A percentile compares a stretch with the other conserved stretches of the same genome.
phyloP scores from a whole-genome alignment of 73 alveolate genomes.

The Symbiodinium natans region DNA sequence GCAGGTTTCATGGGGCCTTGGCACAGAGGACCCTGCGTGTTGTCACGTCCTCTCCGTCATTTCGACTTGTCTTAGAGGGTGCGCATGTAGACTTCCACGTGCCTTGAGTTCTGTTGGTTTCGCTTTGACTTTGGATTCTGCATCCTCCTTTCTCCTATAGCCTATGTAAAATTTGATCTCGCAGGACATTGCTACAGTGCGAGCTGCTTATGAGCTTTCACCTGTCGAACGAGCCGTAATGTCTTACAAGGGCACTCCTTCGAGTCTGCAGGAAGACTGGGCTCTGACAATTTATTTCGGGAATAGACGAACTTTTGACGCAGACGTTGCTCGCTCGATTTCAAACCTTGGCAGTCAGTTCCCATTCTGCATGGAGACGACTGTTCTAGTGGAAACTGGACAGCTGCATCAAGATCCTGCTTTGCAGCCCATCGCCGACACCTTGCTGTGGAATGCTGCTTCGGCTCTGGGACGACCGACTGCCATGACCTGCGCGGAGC shows the following conservation, averaged over 20 bases:
- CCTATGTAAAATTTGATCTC: neutral
- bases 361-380: neutral
- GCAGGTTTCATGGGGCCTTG: conserved; percentile 5
- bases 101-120: neutral
- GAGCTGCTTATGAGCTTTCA: neutral
- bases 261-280: neutral
- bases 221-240: neutral
- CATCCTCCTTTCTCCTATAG: neutral
- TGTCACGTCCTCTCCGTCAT: neutral
- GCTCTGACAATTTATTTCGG: neutral
- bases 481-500: neutral
- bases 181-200: neutral
- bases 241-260: neutral
- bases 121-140: neutral
- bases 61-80: neutral
- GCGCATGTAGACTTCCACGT: neutral
- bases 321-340: neutral
- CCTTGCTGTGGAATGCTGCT: neutral
- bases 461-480: neutral
- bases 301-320: neutral
- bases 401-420: neutral
- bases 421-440: neutral
- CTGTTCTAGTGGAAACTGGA: neutral
- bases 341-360: neutral
- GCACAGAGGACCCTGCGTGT: neutral